Base-by-base conservation (phyloP, 176 grass and related monocot genomes). In the Guadua angustifolia region DNA sequence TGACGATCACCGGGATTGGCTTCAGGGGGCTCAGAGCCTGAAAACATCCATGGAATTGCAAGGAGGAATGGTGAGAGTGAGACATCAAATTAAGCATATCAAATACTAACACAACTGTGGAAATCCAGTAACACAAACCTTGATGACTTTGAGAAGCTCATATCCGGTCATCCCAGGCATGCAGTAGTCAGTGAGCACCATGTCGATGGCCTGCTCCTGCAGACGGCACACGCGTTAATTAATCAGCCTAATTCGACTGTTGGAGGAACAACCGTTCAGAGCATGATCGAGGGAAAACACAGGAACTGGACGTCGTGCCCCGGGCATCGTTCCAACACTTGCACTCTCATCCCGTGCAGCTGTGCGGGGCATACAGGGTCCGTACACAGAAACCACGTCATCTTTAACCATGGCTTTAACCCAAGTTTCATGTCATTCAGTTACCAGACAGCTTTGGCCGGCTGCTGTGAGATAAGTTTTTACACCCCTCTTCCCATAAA, bases 111-210 rank as follows among this genome's bases (percentile, higher is more conserved):
- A 29, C 14, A 24, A 21, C 32, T 56, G n/a, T 29, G 55, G 15
- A 53, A 66, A 69, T 67, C 24, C 69, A 46, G 53, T n/a, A 7
- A 17, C 5, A 17, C 50, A 2, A 78, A 98, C 97, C 97, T 99
- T 99, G 88, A 99, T 81, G 72, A 86, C 91, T 56, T 88, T 96
- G 74, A 99, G 93, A 2, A 96, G 97, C 70, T 99, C 97, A 53
- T 99, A 96, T 12, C 97, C 97, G 29, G 91, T 94, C 97, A 99
- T 99, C 88, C 94, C 91, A 16, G 97, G 97, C 97, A 99, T 99
- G 81, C 89, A 99, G 52, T 99, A 99, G 80, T 99, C 97, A 1
- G 97, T 99, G 46, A 99, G 93, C 62, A 99, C 90, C 76, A 99
- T 89, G 84, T 99, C 93, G 67, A 99, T 86, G 56, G 89, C 91